These are phyloP conservation scores for Geotrichum aggregatum DNA, from an alignment of 1,139 yeast species.

Conservation along the genomic window DNA sequence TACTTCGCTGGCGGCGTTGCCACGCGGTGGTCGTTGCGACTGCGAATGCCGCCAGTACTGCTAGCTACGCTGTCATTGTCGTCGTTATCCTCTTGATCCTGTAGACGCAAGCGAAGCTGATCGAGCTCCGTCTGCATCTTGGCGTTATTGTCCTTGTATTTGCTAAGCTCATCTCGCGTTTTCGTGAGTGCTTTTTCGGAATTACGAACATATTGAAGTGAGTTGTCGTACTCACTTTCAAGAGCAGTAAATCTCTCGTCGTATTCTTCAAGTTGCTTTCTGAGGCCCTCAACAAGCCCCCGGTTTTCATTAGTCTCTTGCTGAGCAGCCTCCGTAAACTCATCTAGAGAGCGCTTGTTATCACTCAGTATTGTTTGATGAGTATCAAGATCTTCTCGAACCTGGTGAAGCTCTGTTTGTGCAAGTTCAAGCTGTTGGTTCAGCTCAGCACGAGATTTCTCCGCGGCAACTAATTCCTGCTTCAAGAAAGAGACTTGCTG, in stretches of 20 bases:
- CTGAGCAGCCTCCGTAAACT: conserved; percentile 14
- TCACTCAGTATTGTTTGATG: conserved; percentile 5
- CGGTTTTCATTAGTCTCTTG: conserved; percentile 18
- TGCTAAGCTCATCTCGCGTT: conserved; percentile 66
- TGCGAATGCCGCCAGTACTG: conserved; percentile 19
- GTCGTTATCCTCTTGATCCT: conserved; percentile 18
- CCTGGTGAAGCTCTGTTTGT: background rate
- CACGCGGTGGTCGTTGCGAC: conserved; percentile 19
- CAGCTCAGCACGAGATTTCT: conserved; percentile 18
- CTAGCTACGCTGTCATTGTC: conserved; percentile 13
- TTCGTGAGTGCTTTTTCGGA: conserved; percentile 70
- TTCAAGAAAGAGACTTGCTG: conserved; percentile 31
- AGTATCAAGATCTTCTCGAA: conserved; percentile 7
- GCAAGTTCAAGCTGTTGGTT: conserved; percentile 5
- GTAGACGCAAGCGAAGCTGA: conserved; percentile 32
- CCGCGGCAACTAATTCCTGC: conserved; percentile 25
- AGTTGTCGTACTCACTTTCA: conserved; percentile 61
- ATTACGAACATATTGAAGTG: conserved; percentile 66
- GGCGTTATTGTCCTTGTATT: conserved; percentile 54
- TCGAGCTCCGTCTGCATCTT: conserved; percentile 63
- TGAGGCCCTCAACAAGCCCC: conserved; percentile 9
- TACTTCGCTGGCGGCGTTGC: conserved; percentile 43
- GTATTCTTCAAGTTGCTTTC: conserved; percentile 19
- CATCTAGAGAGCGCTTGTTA: conserved; percentile 14
- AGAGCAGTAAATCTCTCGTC: conserved; percentile 27